Percentiles rank a stretch among this genome's conserved stretches.
phyloP scores from a whole-genome alignment of 495 filamentous ascomycete genomes.

The Hypomontagnella monticulosa region DNA sequence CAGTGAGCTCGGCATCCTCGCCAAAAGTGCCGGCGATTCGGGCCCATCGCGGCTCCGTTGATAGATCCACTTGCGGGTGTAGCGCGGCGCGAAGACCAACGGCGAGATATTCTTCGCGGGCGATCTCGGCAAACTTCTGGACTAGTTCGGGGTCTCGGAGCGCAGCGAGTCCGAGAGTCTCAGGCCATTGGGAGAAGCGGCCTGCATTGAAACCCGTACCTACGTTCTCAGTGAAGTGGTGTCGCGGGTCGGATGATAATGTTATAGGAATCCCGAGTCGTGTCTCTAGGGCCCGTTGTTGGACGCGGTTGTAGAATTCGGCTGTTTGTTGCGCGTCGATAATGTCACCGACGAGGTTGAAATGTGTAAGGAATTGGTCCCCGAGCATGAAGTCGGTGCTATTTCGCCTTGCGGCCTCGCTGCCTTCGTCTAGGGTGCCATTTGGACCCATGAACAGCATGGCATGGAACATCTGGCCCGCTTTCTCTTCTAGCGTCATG shows the following conservation, averaged over 20 bases:
- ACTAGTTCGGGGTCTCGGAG: conserved; percentile 25
- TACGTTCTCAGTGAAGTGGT: conserved; percentile 36
- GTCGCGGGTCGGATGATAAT: conserved; percentile 38
- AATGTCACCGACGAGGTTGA: conserved; percentile 36
- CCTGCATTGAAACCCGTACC: conserved; percentile 38
- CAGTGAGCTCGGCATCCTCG: conserved; percentile 45
- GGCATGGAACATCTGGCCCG: conserved; percentile 65
- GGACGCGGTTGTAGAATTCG: conserved; percentile 35
- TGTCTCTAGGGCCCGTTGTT: conserved; percentile 33
- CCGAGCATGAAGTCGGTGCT: conserved; percentile 38
- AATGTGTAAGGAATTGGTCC: conserved; percentile 35
- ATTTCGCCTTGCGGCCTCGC: conserved; percentile 15
- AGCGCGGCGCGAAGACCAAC: conserved; percentile 42
- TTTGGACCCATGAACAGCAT: conserved; percentile 36
- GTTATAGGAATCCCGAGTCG: conserved; percentile 41
- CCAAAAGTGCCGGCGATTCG: conserved; percentile 47
- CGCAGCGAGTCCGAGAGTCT: conserved; percentile 42
- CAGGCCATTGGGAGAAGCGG: conserved; percentile 40
- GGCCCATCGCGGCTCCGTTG: conserved; percentile 52
- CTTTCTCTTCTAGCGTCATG: conserved; percentile 72
- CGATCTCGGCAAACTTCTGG: conserved; percentile 36
- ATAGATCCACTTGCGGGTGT: conserved; percentile 51
- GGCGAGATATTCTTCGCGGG: conserved; percentile 39
- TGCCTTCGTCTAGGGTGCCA: conserved; percentile 34
- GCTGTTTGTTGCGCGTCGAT: conserved; percentile 21